Base-by-base conservation (phyloP, 2,329 filamentous ascomycete genomes). In the Pestalotiopsis sp. region DNA sequence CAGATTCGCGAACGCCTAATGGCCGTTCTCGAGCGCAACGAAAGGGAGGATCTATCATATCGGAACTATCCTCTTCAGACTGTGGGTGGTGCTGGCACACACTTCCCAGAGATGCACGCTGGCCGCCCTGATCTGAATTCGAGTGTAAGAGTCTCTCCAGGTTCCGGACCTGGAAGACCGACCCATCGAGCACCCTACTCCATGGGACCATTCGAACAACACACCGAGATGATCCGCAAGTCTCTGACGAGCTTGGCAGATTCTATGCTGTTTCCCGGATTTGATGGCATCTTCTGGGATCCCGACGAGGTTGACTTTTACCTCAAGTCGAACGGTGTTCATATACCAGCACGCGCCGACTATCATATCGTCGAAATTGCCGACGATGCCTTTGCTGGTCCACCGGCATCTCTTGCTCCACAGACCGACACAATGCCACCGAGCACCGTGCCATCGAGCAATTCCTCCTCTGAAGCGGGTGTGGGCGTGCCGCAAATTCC, bases 231-330 rank as follows among this genome's bases (percentile, higher is more conserved):
- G 1, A 77, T 82, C 1, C 78, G 82, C 20, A 84, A 86, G 31
- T 77, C 80, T 5, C 73, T 80, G 23, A 72, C 90, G 7, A 81
- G 84, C 49, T 75, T 78, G 13, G 81, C 83, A 17, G 83, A 92
- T 72, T 81, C 81, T 23, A 85, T 87, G 71, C 85, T 84, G 52
- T 78, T 90, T 7, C 84, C 87, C 1, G 91, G 89, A 0, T 92
- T 91, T 70, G 87, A 92, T 69, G 92, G 92, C 4, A 88, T 93
- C 65, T 96, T 93, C 83, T 93, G 92, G 73, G 93, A 96, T 75
- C 82, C 90, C 0, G 87, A 93, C 69, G 93, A 96, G 77, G 90
- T 94, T 0, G 92, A 96, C 78, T 84, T 87, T 13, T 96, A 94
- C 75, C 81, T 97, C 2, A 86, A 85, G 56, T 84, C 87, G 64